Percentiles rank a stretch among this genome's conserved stretches.
Conservation (phyloP, 2,329 filamentous ascomycete genomes). For the Calonectria ilicicola region DNA sequence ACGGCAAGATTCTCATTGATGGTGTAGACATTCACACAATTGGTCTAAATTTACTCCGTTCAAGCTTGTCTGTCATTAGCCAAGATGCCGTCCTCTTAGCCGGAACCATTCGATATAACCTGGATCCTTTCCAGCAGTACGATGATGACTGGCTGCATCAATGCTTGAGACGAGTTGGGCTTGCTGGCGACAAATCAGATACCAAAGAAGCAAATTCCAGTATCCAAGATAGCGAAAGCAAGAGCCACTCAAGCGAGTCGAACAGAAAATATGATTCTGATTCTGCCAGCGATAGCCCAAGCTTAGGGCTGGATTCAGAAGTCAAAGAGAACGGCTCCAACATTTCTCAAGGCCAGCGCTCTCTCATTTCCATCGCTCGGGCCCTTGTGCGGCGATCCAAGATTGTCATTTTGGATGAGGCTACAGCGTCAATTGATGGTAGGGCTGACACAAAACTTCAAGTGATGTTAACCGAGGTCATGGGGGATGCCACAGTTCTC, state of each 20-base stretch:
- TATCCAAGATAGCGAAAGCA: not conserved
- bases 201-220: not conserved
- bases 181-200: not conserved
- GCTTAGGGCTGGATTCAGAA: not conserved
- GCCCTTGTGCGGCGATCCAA: not conserved
- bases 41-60: not conserved
- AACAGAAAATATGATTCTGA: not conserved
- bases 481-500: not conserved
- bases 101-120: not conserved
- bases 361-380: not conserved
- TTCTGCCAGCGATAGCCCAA: not conserved
- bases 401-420: not conserved
- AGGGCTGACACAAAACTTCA: not conserved
- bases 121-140: not conserved
- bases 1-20: not conserved
- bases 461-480: not conserved
- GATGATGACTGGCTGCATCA: not conserved
- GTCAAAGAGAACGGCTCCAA: not conserved
- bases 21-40: not conserved
- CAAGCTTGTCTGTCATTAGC: not conserved
- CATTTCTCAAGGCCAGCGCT: not conserved
- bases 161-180: not conserved
- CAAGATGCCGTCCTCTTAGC: not conserved
- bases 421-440: not conserved
- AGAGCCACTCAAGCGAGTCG: not conserved